Conservation (phyloP, 1,139 yeast genomes). For the Pneumocystis canis region DNA sequence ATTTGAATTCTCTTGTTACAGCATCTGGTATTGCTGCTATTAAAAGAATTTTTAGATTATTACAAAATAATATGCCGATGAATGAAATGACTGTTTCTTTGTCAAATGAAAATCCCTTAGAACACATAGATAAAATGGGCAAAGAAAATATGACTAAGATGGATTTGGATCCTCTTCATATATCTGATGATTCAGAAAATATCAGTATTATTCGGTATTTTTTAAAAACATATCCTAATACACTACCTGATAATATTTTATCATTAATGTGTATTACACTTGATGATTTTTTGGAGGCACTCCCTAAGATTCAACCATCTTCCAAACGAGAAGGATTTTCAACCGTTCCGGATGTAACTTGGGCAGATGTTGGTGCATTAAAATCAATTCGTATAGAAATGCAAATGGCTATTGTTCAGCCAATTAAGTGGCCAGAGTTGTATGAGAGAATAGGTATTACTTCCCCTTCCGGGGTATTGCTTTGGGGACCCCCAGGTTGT, state of each 20-base stretch:
- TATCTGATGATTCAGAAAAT: slow-evolving; percentile 18
- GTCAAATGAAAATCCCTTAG: slow-evolving; percentile 3
- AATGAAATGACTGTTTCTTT: background rate
- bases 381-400: slow-evolving; percentile 67
- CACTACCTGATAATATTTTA: slow-evolving; percentile 60
- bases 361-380: slow-evolving; percentile 92
- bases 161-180: slow-evolving; percentile 6
- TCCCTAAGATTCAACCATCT: slow-evolving; percentile 91
- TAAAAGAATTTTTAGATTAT: slow-evolving; percentile 53
- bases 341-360: slow-evolving; percentile 92
- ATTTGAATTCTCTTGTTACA: slow-evolving; percentile 78
- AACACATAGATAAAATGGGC: slow-evolving; percentile 13
- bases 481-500: slow-evolving; percentile 99
- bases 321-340: slow-evolving; percentile 98
- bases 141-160: slow-evolving; percentile 14
- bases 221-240: slow-evolving; percentile 58
- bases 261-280: slow-evolving; percentile 59
- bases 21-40: slow-evolving; percentile 95
- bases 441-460: slow-evolving; percentile 83
- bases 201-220: slow-evolving; percentile 52
- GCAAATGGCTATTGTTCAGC: slow-evolving; percentile 95
- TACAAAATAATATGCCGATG: slow-evolving; percentile 3
- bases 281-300: slow-evolving; percentile 66
- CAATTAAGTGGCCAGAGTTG: slow-evolving; percentile 82
- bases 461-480: slow-evolving; percentile 90